Base-by-base conservation (phyloP, 305 asterid species). In the Euphrasia arctica region DNA sequence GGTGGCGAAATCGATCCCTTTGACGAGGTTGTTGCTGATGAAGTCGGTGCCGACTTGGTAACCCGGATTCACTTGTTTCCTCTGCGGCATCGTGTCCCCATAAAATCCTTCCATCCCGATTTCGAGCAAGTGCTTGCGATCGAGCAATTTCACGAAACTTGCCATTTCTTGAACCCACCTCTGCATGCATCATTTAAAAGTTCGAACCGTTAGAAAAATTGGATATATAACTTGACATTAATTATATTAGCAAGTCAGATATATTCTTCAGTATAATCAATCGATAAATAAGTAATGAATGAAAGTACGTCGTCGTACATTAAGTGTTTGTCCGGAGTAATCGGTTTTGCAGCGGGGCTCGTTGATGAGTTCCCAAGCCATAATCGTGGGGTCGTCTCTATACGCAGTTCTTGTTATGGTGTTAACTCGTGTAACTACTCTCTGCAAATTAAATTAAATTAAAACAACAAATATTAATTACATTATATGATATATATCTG, bases 61-160 rank as follows among this genome's bases (percentile, higher is more conserved):
- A n/a, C 91, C 91, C 0, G 95, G 95, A 59, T 90, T 87, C 8
- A 68, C 71, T 68, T 77, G 74, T 68, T 82, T 83, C 63, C 83
- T 76, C 4, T 75, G 66, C 0, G 94, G 91, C 77, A 69, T 68
- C 1, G 87, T 62, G 58, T 89, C 96, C 36, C 97, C 91, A 47
- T 90, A 90, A 68, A 87, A 90, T 10, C 97, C 97, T 60, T 87
- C 95, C 95, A 87, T 82, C 5, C 97, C 97, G 4, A 83, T 72
- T 62, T 84, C 94, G 4, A 90, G 42, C 70, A 90, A 67, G 74
- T 90, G 97, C 1, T 66, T 85, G 0, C 8, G 63, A 69, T 89
- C 97, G 1, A 87, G 2, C 0, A 86, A 79, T 62, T 90, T 90
- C 68, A 90, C 90, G 22, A 68, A 87, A 42, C 70, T 67, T 10